Evolutionary conservation across 2,329 filamentous ascomycete species (phyloP), one percentile per base, ranked within the genome.

Genomic region (Pezicula radicicola): DNA sequence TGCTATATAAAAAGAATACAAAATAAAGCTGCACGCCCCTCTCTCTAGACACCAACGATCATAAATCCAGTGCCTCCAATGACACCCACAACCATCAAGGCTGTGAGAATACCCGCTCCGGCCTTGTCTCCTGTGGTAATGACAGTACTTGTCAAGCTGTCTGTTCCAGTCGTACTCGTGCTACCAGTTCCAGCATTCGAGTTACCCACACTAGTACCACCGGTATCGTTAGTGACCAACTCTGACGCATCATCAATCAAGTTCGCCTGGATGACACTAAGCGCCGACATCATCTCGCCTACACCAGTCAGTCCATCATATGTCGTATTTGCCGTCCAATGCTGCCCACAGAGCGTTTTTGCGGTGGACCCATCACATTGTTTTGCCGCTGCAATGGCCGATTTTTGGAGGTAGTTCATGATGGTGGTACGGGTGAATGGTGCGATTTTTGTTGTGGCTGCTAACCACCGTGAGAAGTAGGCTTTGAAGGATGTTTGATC

Each of bases 401-500:
- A 87, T 1, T 71, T 76, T 50, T 72, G 70, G 6, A 91, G 72
- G 30, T 81, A 75, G 1, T 82, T 77, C 51, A 80, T 69, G 57
- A 91, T 83, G 15, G 64, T 70, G 1, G 75, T 68, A 39, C 69
- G 68, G 1, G 80, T 83, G 43, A 76, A 77, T 0, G 87, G 86
- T 0, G 82, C 84, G n/a, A 89, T 51, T 58, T 85, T 76, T 2
- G 81, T 78, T 1, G 80, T 75, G 19, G 78, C 75, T 4, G 80
- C 75, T 59, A 90, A 72, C 83, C 85, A 88, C 39, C 84, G 79
- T 59, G 83, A 77, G 16, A 89, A 73, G 52, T 85, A 84, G 37
- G 85, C 86, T 69, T 89, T 89, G 78, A 87, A 91, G 2, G 82
- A 81, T 54, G 81, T 69, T 75, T 91, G 88, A 61, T 93, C 89